phyloP scores from a whole-genome alignment of 768 basidiomycete species.

The Rhizopogon vinicolor region DNA sequence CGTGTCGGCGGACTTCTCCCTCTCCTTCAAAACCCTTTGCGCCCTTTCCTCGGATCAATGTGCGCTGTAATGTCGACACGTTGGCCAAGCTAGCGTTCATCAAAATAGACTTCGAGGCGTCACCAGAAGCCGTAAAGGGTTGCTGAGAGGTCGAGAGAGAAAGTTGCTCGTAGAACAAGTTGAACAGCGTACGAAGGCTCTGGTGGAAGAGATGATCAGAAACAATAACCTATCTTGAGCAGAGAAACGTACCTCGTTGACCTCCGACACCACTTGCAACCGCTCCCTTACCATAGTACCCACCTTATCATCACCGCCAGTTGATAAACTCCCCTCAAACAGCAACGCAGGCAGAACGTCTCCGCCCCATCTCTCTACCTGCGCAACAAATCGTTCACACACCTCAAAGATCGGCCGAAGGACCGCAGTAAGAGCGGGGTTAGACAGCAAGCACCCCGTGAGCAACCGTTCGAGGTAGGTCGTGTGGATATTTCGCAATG shows the following conservation, averaged over 20 bases:
- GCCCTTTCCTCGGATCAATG: conserved; percentile 47
- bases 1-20: conserved; percentile 69
- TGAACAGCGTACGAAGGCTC: conserved; percentile 63
- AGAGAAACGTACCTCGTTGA: conserved; percentile 56
- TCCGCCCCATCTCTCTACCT: conserved; percentile 90
- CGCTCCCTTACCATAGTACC: conserved; percentile 74
- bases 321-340: conserved; percentile 70
- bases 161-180: conserved; percentile 78
- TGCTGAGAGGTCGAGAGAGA: conserved; percentile 75
- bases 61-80: conserved; percentile 40
- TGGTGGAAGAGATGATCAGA: conserved; percentile 23
- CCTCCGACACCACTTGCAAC: conserved; percentile 61
- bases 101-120: conserved; percentile 67
- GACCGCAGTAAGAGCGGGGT: conserved; percentile 53
- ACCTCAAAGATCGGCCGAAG: conserved; percentile 74
- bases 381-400: conserved; percentile 83
- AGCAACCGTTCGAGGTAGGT: conserved; percentile 76
- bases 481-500: conserved; percentile 76
- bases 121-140: conserved; percentile 54
- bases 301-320: conserved; percentile 50
- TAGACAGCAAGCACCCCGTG: conserved; percentile 75
- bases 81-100: conserved; percentile 54
- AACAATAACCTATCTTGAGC: background rate
- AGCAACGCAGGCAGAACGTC: conserved; percentile 82
- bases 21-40: conserved; percentile 52